Percentiles rank a stretch among this genome's conserved stretches.
Evolutionary conservation across 768 basidiomycete species (phyloP).

Genomic region (Sporobolomyces roseus): DNA sequence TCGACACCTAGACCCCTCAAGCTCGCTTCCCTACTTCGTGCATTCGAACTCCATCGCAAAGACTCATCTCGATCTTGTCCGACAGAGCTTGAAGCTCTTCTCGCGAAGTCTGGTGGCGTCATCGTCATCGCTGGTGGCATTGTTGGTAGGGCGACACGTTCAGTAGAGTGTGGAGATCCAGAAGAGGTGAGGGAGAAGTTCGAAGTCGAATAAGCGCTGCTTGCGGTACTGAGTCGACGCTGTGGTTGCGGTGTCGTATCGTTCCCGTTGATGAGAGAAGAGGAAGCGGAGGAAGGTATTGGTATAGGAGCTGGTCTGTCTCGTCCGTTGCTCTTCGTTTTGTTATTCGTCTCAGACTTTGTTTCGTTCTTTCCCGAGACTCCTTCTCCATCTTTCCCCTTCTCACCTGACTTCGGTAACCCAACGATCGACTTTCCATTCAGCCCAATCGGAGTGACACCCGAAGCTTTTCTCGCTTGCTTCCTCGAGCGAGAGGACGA

Average conservation of each 20-base stretch:
- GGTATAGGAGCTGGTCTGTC: slow-evolving; percentile 3
- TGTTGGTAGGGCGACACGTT: not conserved
- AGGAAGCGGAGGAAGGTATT: slow-evolving; percentile 2
- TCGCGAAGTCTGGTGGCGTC: slow-evolving; percentile 18
- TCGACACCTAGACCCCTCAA: slow-evolving; percentile 22
- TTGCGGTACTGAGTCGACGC: slow-evolving; percentile 6
- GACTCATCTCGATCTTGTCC: slow-evolving; percentile 10
- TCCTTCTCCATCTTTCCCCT: not conserved
- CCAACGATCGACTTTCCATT: slow-evolving; percentile 9
- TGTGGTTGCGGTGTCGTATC: slow-evolving; percentile 8
- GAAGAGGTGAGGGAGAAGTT: slow-evolving; percentile 4
- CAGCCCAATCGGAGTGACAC: not conserved
- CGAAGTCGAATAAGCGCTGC: slow-evolving; percentile 9
- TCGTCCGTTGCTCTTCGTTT: not conserved
- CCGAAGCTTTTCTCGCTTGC: slow-evolving; percentile 5
- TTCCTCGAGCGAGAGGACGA: too few relatives aligned
- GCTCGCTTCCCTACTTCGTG: slow-evolving; percentile 1
- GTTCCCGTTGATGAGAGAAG: not conserved
- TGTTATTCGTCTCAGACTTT: not conserved
- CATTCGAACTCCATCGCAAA: slow-evolving; percentile 2
- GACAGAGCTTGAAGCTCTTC: not conserved
- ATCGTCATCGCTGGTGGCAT: slow-evolving; percentile 9
- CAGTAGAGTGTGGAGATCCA: slow-evolving; percentile 1
- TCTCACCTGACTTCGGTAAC: slow-evolving; percentile 1
- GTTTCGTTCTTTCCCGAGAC: not conserved